Percentiles rank a stretch among this genome's conserved stretches.
Evolutionary conservation across 306 rosid genomes (phyloP).

Genomic region (Ormosia emarginata): DNA sequence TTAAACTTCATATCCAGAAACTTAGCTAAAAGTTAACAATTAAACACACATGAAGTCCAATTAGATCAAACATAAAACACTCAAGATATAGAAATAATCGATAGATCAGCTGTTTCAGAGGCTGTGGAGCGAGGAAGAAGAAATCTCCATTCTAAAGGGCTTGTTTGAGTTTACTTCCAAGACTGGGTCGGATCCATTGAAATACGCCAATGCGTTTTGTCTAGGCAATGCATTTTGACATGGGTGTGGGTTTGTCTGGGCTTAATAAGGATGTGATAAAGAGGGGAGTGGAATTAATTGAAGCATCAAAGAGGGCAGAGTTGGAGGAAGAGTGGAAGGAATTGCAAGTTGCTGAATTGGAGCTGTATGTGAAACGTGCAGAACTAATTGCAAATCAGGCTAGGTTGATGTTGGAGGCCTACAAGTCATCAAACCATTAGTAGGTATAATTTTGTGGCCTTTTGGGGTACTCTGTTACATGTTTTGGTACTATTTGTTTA

Average conservation of each 20-base stretch:
- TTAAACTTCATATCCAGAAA: too few relatives aligned
- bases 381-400: conserved; percentile 37
- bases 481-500: background rate
- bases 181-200: too few relatives aligned
- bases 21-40: too few relatives aligned
- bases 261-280: conserved; percentile 28
- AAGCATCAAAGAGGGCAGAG: conserved; percentile 38
- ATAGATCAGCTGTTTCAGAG: conserved; percentile 52
- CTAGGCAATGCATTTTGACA: too few relatives aligned
- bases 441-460: conserved; percentile 9
- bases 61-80: too few relatives aligned
- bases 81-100: too few relatives aligned
- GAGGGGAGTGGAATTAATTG: conserved; percentile 40
- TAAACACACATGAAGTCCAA: too few relatives aligned
- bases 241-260: conserved; percentile 7
- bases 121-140: conserved; percentile 60
- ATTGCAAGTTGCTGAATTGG: conserved; percentile 44
- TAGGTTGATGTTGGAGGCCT: conserved; percentile 38
- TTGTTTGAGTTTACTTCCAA: conserved; percentile 31
- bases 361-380: conserved; percentile 31
- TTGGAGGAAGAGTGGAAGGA: conserved; percentile 53
- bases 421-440: conserved; percentile 31
- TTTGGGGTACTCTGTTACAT: background rate
- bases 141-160: conserved; percentile 43
- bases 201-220: too few relatives aligned